Evolutionary conservation across 2,329 filamentous ascomycete species (phyloP), one percentile per base, ranked within the genome.

Genomic region (Colletotrichum theobromicola): DNA sequence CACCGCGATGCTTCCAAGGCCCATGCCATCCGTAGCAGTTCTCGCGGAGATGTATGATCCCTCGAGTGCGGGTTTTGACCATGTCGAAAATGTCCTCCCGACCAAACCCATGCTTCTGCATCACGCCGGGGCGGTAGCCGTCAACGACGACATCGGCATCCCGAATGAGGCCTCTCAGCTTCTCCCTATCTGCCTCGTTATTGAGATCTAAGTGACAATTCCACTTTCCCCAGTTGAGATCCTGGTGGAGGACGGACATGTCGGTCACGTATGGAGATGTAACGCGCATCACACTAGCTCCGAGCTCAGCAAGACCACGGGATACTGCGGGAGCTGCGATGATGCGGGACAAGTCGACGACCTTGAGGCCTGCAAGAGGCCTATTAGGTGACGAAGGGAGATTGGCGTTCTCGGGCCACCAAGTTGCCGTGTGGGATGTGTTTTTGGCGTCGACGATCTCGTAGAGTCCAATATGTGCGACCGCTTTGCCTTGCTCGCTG

Each of bases 21-120:
- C 88, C 88, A 64, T 88, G 77, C 83, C 85, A 89, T 1, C 89
- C 88, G 74, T 89, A 90, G 78, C 87, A 90, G 76, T 90, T 89
- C 80, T 89, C 88, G 5, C 85, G 80, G 4, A 87, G 85, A 58
- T 88, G 84, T 21, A 90, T 82, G 26, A 89, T 81, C 81, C 72
- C 72, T 15, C 68, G 72, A 13, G 71, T 42, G 0, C 72, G 68
- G 42, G 16, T n/a, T 34, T 67, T 58, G 3, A 82, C 84, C 55
- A 88, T 69, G 8, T 87, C 82, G 6, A 87, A 78, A 32, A 88
- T 79, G 2, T 82, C 84, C 5, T 85, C 79, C 0, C 81, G 79
- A 0, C 84, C 83, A 72, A 89, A 88, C 0, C 87, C 88, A 30
- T 84, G 84, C 69, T 85, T 85, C 18, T 88, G 85, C 66, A 90